phyloP scores from a whole-genome alignment of 805 yeast species.

The Yarrowia sp. region DNA sequence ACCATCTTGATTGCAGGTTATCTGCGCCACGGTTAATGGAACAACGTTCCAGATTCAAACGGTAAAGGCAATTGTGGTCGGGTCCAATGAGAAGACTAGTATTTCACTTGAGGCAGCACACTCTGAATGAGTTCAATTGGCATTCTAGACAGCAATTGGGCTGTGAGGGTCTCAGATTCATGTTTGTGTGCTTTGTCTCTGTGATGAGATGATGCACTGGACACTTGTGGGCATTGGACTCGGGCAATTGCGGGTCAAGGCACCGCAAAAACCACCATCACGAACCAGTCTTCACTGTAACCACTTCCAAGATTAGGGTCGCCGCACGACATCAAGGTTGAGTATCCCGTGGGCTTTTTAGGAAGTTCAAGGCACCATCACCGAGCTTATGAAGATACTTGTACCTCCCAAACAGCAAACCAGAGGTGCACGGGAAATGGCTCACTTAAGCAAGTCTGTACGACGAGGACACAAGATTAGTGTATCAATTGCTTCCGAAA shows the following conservation, averaged over 20 bases:
- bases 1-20: neutral
- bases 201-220: too few species aligned
- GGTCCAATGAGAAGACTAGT: neutral
- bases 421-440: too few species aligned
- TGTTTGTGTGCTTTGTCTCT: too few species aligned
- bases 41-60: neutral
- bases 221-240: too few species aligned
- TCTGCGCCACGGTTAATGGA: neutral
- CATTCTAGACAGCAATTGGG: too few species aligned
- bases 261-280: too few species aligned
- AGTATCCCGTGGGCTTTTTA: neutral
- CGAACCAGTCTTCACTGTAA: too few species aligned
- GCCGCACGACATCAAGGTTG: constrained; percentile 6
- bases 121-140: too few species aligned
- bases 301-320: neutral
- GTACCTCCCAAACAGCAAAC: neutral
- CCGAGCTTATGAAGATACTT: neutral
- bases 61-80: neutral
- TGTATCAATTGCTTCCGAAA: too few species aligned
- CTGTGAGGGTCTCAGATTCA: too few species aligned
- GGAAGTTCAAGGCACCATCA: neutral
- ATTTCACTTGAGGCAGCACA: neutral
- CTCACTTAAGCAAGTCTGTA: neutral
- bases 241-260: too few species aligned
- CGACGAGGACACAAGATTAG: too few species aligned